Evolutionary conservation across 768 basidiomycete species (phyloP), one percentile per base, ranked within the genome.

Genomic region (Tephrocybe rancida): DNA sequence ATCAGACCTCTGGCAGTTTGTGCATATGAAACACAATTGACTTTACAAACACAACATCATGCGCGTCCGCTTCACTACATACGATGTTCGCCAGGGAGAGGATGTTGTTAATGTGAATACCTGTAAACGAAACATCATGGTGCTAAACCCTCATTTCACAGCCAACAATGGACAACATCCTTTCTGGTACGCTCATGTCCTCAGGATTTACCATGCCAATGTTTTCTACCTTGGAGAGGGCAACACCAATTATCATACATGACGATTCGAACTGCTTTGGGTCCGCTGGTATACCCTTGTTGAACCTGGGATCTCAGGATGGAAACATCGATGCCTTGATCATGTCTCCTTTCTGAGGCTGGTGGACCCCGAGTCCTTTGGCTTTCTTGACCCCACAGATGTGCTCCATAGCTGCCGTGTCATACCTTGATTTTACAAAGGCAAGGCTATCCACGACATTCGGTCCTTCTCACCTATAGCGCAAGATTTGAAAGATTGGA

Each of bases 341-440:
- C 54, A 24, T 6, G 14, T 73, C 1, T 51, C 46, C 0, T 73
- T 70, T 39, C 43, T 64, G 0, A 59, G 61, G 0, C 52, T 62
- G 2, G 41, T 41, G 9, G 59, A 67, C 0, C 14, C 45, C 0
- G 55, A 52, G 8, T 52, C 70, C 0, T 77, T 75, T 51, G 65
- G 70, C 0, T 77, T 77, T 53, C 18, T 77, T 0, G 68, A 75
- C 53, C 73, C 73, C 0, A 43, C 39, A 0, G 54, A 65, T 0
- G 64, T 76, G 1, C 56, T 76, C 1, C 57, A 63, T 1, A 65
- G 48, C 0, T 59, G 60, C 11, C 72, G 76, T 29, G 45, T 76
- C 1, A 72, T 75, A 9, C 75, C 74, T 1, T 62, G 53, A 0
- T 77, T 71, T 43, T 39, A 3, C 16, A 6, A 18, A 22, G 34